Conservation (phyloP, 257 asterid genomes). For the Solanum virginianum region DNA sequence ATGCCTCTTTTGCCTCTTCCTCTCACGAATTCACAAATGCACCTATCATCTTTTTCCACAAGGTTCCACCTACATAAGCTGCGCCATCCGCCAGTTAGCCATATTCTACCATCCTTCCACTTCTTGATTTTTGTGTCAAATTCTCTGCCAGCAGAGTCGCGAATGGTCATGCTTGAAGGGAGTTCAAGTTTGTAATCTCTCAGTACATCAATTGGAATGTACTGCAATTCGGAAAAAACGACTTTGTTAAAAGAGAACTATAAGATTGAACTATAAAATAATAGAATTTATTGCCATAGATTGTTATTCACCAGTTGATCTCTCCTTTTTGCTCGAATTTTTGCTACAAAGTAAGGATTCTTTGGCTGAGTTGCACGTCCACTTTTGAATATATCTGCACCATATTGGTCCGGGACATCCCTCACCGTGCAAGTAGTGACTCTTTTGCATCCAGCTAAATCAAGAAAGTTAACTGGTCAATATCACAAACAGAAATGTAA, state of each 20-base stretch:
- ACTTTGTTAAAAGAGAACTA: background rate
- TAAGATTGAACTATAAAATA: background rate
- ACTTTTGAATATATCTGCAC: background rate
- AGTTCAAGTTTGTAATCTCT: background rate
- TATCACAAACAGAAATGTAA: background rate
- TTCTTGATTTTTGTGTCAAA: background rate
- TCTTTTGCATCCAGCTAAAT: background rate
- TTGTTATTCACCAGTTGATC: background rate
- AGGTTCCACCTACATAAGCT: background rate
- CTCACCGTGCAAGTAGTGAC: background rate
- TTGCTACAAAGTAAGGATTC: background rate
- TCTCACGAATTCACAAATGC: constrained; percentile 3
- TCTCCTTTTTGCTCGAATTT: background rate
- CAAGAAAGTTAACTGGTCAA: background rate
- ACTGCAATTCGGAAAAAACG: background rate
- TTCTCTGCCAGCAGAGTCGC: background rate
- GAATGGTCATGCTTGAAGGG: background rate
- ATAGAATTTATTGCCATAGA: background rate
- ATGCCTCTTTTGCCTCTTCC: background rate
- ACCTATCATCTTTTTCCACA: background rate
- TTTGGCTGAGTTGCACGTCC: background rate
- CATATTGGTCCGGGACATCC: background rate
- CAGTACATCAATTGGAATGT: background rate
- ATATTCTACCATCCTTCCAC: constrained; percentile 5
- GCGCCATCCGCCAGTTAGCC: background rate